These are phyloP conservation scores for Wickerhamiella cacticola DNA, from an alignment of 805 yeast genomes.

Conservation along the genomic window DNA sequence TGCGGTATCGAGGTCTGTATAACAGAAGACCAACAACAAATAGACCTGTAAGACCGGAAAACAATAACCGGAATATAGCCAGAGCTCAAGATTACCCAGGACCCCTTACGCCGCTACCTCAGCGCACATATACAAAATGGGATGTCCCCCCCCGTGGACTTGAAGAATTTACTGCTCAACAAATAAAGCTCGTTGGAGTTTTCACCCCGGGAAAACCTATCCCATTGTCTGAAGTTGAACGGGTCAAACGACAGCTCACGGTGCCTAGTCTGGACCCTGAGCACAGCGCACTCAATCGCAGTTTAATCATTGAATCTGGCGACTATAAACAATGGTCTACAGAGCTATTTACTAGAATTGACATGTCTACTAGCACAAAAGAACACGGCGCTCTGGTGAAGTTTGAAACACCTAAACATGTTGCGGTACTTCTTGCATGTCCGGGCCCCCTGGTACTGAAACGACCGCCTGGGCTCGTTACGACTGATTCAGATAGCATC, in stretches of 20 bases:
- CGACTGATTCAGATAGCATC: background rate
- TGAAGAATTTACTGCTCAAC: constrained; percentile 55
- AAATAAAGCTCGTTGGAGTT: constrained; percentile 64
- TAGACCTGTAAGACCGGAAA: background rate
- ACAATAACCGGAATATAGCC: background rate
- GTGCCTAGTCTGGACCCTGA: background rate
- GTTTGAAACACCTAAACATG: constrained; percentile 11
- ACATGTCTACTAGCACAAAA: background rate
- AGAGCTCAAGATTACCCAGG: background rate
- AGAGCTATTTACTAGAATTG: background rate
- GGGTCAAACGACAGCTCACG: background rate
- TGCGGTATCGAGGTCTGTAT: background rate
- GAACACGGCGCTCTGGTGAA: background rate
- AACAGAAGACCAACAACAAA: background rate
- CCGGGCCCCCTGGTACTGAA: constrained; percentile 10
- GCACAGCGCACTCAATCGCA: background rate
- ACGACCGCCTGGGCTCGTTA: constrained; percentile 14
- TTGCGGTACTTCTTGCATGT: constrained; percentile 12
- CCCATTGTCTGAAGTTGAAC: background rate
- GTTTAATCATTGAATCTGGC: background rate
- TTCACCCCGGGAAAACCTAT: constrained; percentile 27
- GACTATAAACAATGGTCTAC: background rate
- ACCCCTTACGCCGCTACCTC: background rate
- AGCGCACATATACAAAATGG: constrained; percentile 41
- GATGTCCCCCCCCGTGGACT: constrained; percentile 59